Evolutionary conservation across 345 rosid genomes (phyloP).

Genomic region (Syzygium jambos): DNA sequence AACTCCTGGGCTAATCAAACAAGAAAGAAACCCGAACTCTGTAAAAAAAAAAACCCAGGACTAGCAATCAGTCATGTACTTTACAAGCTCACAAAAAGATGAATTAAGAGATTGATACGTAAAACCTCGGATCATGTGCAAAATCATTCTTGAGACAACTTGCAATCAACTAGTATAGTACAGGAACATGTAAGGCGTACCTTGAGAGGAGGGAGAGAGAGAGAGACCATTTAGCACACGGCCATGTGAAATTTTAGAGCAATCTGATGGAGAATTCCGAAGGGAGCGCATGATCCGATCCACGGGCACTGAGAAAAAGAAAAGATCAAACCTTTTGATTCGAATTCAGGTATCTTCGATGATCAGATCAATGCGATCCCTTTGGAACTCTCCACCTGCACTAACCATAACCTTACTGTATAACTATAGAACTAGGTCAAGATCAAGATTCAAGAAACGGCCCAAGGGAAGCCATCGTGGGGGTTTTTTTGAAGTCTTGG

Average conservation of each 20-base stretch:
- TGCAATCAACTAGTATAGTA: background rate
- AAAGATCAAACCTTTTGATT: background rate
- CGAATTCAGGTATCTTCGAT: background rate
- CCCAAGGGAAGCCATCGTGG: background rate
- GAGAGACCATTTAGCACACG: background rate
- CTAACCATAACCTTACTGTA: conserved; percentile 5
- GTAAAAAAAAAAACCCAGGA: background rate
- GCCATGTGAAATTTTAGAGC: conserved; percentile 12
- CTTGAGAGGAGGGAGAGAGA: background rate
- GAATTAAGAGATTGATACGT: background rate
- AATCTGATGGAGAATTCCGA: conserved; percentile 35
- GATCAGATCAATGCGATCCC: conserved; percentile 75
- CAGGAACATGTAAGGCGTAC: background rate
- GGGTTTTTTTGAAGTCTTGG: background rate
- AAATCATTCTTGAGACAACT: background rate
- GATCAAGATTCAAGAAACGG: background rate
- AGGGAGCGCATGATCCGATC: conserved; percentile 61
- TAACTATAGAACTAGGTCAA: background rate
- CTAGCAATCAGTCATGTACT: background rate
- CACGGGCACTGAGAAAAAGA: background rate
- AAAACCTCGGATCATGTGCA: background rate
- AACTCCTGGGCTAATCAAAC: background rate
- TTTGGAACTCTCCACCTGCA: conserved; percentile 54
- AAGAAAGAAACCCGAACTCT: background rate
- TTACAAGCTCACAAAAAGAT: background rate